These are phyloP conservation scores for Monilinia polystroma DNA, from an alignment of 2,329 filamentous ascomycete genomes.

Conservation along the genomic window DNA sequence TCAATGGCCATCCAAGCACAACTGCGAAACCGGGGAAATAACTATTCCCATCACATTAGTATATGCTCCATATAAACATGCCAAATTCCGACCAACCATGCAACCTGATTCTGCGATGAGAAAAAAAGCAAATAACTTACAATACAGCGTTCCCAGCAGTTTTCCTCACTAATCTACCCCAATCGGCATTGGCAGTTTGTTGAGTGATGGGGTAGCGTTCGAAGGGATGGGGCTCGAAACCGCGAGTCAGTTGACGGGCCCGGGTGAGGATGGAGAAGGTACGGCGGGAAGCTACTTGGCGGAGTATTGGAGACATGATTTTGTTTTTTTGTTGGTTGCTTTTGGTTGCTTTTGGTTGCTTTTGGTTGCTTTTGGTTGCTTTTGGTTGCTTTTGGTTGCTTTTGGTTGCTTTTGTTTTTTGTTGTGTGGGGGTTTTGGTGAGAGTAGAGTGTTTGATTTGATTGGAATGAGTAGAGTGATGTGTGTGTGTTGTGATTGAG, in stretches of 20 bases:
- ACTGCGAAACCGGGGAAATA: constrained; percentile 21
- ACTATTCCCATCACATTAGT: constrained; percentile 10
- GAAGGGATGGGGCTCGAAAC: constrained; percentile 21
- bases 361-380: neutral
- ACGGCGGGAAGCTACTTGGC: constrained; percentile 15
- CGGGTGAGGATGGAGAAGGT: constrained; percentile 18
- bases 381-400: neutral
- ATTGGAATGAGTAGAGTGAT: neutral
- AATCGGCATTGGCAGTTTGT: constrained; percentile 16
- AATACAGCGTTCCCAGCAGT: constrained; percentile 13
- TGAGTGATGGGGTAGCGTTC: constrained; percentile 17
- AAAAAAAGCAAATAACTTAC: neutral
- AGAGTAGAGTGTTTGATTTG: neutral
- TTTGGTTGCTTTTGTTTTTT: neutral
- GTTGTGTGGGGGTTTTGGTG: neutral
- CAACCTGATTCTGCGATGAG: too few species aligned
- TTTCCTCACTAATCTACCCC: neutral
- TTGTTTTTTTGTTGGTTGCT: neutral
- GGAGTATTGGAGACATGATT: constrained; percentile 21
- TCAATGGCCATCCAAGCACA: constrained; percentile 23
- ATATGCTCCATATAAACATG: neutral
- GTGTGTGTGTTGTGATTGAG: constrained; percentile 2
- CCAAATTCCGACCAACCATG: too few species aligned
- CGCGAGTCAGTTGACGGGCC: constrained; percentile 13
- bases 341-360: neutral